Conservation (phyloP, 768 basidiomycete genomes). For the Thelephora aurantiotincta region DNA sequence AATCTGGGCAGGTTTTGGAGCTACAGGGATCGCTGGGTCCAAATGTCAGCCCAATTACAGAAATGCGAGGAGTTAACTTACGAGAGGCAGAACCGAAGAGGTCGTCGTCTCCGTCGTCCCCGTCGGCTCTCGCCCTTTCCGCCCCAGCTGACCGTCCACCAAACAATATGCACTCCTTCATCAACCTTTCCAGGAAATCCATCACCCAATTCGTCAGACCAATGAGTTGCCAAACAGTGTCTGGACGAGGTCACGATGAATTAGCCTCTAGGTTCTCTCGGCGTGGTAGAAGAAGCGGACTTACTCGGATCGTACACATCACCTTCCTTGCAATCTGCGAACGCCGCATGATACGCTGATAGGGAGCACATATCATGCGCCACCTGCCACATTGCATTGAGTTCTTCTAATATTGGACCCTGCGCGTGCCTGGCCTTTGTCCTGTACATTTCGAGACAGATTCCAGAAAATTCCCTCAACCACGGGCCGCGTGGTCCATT, state of each 20-base stretch:
- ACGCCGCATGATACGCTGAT: constrained; percentile 42
- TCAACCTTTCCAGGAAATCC: constrained; percentile 41
- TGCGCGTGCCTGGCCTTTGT: constrained; percentile 15
- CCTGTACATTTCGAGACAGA: constrained; percentile 25
- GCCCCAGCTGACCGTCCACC: constrained; percentile 12
- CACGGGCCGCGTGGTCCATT: constrained; percentile 24
- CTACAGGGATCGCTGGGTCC: background rate
- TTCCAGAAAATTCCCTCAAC: constrained; percentile 38
- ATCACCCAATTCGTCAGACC: constrained; percentile 49
- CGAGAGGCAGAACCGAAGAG: background rate
- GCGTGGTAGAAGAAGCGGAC: background rate
- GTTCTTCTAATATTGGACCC: constrained; percentile 23
- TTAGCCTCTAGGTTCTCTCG: background rate
- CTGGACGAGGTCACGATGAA: constrained; percentile 21
- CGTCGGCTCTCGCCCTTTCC: constrained; percentile 2
- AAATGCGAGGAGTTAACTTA: background rate
- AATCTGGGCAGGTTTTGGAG: constrained; percentile 13
- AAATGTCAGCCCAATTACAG: background rate
- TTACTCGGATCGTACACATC: constrained; percentile 52
- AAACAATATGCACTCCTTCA: constrained; percentile 35
- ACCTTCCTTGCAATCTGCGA: constrained; percentile 50
- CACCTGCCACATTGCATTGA: constrained; percentile 40
- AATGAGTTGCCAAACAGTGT: constrained; percentile 61
- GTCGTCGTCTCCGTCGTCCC: constrained; percentile 3
- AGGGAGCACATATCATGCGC: constrained; percentile 57